phyloP scores from a whole-genome alignment of 257 asterid genomes.

The Nicotiana attenuata region DNA sequence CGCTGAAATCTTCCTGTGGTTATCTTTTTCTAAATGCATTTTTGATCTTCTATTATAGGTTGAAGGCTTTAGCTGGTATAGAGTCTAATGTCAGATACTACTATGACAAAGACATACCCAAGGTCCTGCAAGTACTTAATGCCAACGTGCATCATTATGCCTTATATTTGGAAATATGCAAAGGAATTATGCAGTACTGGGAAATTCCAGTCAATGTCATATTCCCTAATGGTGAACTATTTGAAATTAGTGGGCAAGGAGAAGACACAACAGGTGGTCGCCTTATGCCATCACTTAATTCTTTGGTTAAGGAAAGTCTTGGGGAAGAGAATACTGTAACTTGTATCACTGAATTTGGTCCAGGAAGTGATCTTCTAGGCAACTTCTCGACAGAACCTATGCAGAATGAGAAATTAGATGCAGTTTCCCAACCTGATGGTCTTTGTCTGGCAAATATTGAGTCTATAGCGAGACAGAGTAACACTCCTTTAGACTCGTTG shows the following conservation, averaged over 20 bases:
- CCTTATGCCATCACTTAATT: constrained; percentile 17
- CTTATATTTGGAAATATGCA: constrained; percentile 59
- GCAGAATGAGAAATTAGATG: constrained; percentile 14
- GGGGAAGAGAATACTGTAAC: constrained; percentile 33
- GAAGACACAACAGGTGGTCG: constrained; percentile 26
- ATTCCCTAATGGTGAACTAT: constrained; percentile 22
- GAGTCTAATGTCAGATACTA: constrained; percentile 52
- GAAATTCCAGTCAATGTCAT: constrained; percentile 31
- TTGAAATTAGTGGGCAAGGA: constrained; percentile 28
- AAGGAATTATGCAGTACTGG: constrained; percentile 64
- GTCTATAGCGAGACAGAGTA: constrained; percentile 17
- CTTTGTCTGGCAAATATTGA: constrained; percentile 16
- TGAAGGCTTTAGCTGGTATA: constrained; percentile 35
- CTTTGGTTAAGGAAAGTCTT: constrained; percentile 22
- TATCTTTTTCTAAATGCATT: constrained; percentile 16
- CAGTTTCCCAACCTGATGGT: constrained; percentile 13
- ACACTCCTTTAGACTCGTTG: constrained; percentile 7
- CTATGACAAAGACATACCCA: constrained; percentile 46
- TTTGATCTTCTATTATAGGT: constrained; percentile 39
- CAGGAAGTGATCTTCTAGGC: constrained; percentile 16
- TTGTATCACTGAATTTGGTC: constrained; percentile 24
- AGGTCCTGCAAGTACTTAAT: constrained; percentile 44
- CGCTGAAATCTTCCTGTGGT: constrained; percentile 6
- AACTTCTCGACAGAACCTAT: constrained; percentile 12
- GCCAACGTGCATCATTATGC: constrained; percentile 33